These are phyloP conservation scores for Aspergillus haitiensis DNA, from an alignment of 495 filamentous ascomycete species.

Conservation along the genomic window DNA sequence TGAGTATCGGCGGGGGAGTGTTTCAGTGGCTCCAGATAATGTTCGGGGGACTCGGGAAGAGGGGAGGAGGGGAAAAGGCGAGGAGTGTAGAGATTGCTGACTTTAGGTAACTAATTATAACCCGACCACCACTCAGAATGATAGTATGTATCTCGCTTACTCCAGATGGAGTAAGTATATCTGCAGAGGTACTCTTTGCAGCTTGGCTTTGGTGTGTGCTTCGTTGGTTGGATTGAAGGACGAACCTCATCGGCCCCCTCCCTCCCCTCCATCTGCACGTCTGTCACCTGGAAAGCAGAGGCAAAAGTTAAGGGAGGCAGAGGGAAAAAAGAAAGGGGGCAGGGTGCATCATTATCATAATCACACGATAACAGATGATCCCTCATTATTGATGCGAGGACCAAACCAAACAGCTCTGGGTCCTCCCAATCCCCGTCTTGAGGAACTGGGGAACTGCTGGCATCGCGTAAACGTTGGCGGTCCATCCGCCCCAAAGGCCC, in stretches of 20 bases:
- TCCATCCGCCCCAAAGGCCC: conserved; percentile 22
- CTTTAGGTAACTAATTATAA: conserved; percentile 6
- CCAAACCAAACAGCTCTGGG: conserved; percentile 10
- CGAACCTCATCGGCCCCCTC: conserved; percentile 5
- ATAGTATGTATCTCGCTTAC: conserved; percentile 2
- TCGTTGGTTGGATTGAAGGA: conserved; percentile 3
- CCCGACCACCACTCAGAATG: conserved; percentile 4
- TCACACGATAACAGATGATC: conserved; percentile 20
- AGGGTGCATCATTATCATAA: background rate
- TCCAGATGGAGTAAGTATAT: conserved; percentile 9
- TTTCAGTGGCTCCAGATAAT: background rate
- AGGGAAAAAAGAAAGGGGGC: background rate
- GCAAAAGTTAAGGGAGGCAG: background rate
- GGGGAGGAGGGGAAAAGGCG: background rate
- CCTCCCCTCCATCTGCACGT: conserved; percentile 1
- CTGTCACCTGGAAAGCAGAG: background rate
- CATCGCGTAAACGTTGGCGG: conserved; percentile 25
- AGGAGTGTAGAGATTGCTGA: background rate
- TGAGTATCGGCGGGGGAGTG: background rate
- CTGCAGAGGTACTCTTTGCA: conserved; percentile 14
- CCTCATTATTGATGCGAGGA: conserved; percentile 1
- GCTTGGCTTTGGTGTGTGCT: conserved; percentile 7
- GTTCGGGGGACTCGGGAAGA: background rate
- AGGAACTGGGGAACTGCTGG: conserved; percentile 8
- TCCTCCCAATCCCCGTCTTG: background rate